Conservation (phyloP, 2,329 filamentous ascomycete genomes). For the Thelonectria rubi region DNA sequence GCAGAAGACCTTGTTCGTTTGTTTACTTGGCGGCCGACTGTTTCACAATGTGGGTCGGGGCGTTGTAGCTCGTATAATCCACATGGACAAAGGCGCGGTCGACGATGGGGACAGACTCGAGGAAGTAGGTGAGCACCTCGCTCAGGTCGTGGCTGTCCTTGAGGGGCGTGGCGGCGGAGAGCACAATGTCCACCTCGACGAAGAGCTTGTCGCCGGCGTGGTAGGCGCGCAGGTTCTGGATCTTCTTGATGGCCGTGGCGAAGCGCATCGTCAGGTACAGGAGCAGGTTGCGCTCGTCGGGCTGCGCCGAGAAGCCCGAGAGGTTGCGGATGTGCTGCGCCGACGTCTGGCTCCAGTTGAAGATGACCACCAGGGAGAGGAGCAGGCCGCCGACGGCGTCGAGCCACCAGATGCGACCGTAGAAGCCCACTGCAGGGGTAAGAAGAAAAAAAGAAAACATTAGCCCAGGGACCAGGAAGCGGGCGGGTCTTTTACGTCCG, state of each 20-base stretch:
- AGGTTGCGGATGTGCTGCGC: slow-evolving; percentile 82
- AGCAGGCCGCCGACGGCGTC: slow-evolving; percentile 81
- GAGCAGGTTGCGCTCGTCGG: slow-evolving; percentile 84
- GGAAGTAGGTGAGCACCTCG: slow-evolving; percentile 82
- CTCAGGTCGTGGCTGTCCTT: slow-evolving; percentile 83
- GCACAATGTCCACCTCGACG: slow-evolving; percentile 82
- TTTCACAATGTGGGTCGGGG: slow-evolving; percentile 66
- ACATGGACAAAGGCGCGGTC: slow-evolving; percentile 76
- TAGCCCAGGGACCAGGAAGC: slow-evolving; percentile 18
- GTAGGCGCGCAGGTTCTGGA: slow-evolving; percentile 86
- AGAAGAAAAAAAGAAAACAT: slow-evolving; percentile 22
- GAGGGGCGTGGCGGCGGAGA: slow-evolving; percentile 78
- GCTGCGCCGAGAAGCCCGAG: slow-evolving; percentile 79
- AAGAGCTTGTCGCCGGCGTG: slow-evolving; percentile 87
- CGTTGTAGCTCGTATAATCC: slow-evolving; percentile 70
- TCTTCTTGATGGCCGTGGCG: slow-evolving; percentile 84
- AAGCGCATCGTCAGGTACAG: slow-evolving; percentile 95
- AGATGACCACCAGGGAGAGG: slow-evolving; percentile 81
- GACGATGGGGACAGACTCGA: slow-evolving; percentile 84
- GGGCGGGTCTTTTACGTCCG: slow-evolving; percentile 6
- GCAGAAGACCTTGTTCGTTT: neutral
- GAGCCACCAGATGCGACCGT: slow-evolving; percentile 82
- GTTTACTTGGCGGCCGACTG: slow-evolving; percentile 31
- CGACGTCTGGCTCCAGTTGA: slow-evolving; percentile 80
- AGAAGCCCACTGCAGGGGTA: slow-evolving; percentile 68